Percentiles rank a stretch among this genome's conserved stretches.
phyloP scores from a whole-genome alignment of 139 green algal species.

The Closterium sp. region DNA sequence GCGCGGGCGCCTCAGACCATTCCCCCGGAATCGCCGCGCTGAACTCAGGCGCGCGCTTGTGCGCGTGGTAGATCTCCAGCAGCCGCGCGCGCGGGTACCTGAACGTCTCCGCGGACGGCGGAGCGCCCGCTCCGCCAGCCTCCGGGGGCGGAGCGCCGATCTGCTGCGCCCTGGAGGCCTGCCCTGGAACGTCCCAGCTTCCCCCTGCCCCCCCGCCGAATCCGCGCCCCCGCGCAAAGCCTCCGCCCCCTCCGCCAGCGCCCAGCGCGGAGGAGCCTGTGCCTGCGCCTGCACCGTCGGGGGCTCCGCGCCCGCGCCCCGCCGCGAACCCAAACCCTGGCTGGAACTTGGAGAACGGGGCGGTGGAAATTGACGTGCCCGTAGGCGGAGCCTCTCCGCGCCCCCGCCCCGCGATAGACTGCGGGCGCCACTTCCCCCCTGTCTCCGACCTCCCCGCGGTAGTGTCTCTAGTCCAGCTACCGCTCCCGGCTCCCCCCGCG shows the following conservation, averaged over 20 bases:
- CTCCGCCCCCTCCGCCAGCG: neutral
- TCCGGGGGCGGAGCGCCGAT: neutral
- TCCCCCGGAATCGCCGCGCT: slow-evolving; percentile 18
- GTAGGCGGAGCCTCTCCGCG: slow-evolving; percentile 19
- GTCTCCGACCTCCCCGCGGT: neutral
- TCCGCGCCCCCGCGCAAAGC: neutral
- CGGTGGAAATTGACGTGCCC: neutral
- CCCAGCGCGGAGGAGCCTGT: neutral
- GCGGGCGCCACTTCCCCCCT: slow-evolving; percentile 15
- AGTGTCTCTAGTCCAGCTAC: neutral
- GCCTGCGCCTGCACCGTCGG: neutral
- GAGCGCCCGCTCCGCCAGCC: neutral
- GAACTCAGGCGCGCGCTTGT: neutral
- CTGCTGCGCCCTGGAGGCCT: neutral
- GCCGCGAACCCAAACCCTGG: neutral
- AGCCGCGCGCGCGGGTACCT: slow-evolving; percentile 22
- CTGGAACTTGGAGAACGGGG: neutral
- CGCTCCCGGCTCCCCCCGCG: neutral
- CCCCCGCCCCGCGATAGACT: slow-evolving; percentile 16
- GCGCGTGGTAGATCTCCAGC: slow-evolving; percentile 32
- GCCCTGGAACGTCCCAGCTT: neutral
- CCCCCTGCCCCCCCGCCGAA: neutral
- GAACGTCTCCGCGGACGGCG: neutral
- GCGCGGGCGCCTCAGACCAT: slow-evolving; percentile 6
- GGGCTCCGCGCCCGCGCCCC: neutral